phyloP scores from a whole-genome alignment of 257 asterid genomes.

The Lavandula angustifolia region DNA sequence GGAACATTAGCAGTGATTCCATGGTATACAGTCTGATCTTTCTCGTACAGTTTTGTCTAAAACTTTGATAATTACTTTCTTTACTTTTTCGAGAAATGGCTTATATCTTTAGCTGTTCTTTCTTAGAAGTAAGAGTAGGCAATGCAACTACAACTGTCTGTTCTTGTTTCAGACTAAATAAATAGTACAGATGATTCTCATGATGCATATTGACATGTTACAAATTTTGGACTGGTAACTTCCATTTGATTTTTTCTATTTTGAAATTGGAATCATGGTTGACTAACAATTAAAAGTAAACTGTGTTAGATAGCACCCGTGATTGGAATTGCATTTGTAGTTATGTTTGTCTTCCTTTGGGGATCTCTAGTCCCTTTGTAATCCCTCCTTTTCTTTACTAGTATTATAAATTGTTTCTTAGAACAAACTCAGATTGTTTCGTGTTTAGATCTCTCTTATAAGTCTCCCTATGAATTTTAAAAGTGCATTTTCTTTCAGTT shows the following conservation, averaged over 20 bases:
- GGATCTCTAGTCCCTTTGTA: no score
- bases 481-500: slow-evolving; percentile 57
- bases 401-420: no score
- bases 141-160: no score
- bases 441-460: slow-evolving; percentile 18
- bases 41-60: neutral
- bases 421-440: slow-evolving; percentile 13
- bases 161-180: no score
- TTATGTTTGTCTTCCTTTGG: no score
- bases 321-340: no score
- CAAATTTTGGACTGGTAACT: neutral
- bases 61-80: no score
- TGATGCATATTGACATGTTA: slow-evolving; percentile 2
- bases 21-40: neutral
- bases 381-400: no score
- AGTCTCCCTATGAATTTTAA: slow-evolving; percentile 30
- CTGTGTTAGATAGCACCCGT: no score
- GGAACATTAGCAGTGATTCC: slow-evolving; percentile 6
- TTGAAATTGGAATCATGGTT: slow-evolving; percentile 23
- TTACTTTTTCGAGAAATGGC: no score
- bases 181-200: neutral
- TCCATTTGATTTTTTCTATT: slow-evolving; percentile 8
- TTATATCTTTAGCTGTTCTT: no score
- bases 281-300: neutral
- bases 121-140: no score